Evolutionary conservation across 768 basidiomycete species (phyloP).

Genomic region (Artomyces pyxidatus): DNA sequence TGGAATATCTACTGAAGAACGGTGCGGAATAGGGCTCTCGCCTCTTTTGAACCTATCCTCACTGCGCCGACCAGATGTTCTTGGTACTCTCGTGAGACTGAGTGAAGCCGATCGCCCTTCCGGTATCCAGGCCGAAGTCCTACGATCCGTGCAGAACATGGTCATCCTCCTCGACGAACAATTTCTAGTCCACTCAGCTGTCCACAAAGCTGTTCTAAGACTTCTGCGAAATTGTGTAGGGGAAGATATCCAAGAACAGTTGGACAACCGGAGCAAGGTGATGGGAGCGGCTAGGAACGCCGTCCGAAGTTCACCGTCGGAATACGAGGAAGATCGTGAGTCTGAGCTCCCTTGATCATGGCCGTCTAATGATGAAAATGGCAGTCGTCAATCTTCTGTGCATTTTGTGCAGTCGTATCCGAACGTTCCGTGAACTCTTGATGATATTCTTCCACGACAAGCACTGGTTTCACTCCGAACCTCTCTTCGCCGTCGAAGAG

Average conservation of each 20-base stretch:
- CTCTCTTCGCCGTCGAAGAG: constrained; percentile 68
- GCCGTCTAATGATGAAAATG: constrained; percentile 3
- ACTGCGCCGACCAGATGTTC: constrained; percentile 49
- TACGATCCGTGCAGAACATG: constrained; percentile 83
- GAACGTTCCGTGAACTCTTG: constrained; percentile 79
- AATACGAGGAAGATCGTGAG: constrained; percentile 84
- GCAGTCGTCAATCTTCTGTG: constrained; percentile 88
- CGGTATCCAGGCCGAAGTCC: constrained; percentile 87
- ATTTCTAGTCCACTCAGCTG: constrained; percentile 86
- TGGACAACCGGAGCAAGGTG: constrained; percentile 65
- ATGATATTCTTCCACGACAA: constrained; percentile 98
- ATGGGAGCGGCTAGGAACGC: constrained; percentile 82
- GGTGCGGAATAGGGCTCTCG: constrained; percentile 34
- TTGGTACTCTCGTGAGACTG: constrained; percentile 77
- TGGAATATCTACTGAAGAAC: constrained; percentile 89
- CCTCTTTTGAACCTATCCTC: background rate
- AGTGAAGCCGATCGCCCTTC: constrained; percentile 80
- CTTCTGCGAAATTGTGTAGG: constrained; percentile 83
- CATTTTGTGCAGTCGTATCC: constrained; percentile 86
- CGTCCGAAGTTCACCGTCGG: constrained; percentile 65
- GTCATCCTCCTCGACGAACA: constrained; percentile 88
- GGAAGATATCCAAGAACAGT: constrained; percentile 83
- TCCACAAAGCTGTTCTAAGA: constrained; percentile 81
- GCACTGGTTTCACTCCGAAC: constrained; percentile 75
- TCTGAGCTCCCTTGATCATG: constrained; percentile 8